Percentiles rank a stretch among this genome's conserved stretches.
Conservation (phyloP, 1,284 basidiomycete genomes). For the Calocybe gambosa region DNA sequence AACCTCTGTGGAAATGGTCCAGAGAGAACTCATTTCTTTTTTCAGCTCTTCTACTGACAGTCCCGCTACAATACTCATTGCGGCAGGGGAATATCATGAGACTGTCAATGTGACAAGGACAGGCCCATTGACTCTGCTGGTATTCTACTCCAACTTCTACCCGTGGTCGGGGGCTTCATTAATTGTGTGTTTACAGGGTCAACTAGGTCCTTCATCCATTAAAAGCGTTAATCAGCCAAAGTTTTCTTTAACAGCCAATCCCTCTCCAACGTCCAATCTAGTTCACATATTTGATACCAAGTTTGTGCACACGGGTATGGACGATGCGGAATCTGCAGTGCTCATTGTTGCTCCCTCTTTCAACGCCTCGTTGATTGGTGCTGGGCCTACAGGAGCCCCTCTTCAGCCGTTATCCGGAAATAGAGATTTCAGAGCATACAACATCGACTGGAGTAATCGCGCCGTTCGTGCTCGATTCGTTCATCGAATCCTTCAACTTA, state of each 20-base stretch:
- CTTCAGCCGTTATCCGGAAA: conserved; percentile 51
- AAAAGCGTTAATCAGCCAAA: conserved; percentile 7
- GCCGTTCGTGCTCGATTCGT: conserved; percentile 35
- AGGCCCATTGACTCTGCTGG: conserved; percentile 51
- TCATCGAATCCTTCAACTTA: neutral
- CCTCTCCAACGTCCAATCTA: conserved; percentile 39
- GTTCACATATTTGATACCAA: conserved; percentile 48
- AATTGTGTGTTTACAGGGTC: conserved; percentile 33
- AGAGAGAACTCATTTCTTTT: too few species aligned
- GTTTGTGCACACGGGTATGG: conserved; percentile 36
- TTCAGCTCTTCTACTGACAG: conserved; percentile 32
- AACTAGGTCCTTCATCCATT: conserved; percentile 33
- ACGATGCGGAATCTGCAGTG: conserved; percentile 50
- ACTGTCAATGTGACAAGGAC: conserved; percentile 49
- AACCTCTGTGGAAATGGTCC: too few species aligned
- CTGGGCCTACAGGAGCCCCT: conserved; percentile 50
- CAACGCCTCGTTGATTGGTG: conserved; percentile 47
- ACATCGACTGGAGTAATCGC: conserved; percentile 62
- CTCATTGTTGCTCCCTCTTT: conserved; percentile 46
- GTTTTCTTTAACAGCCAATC: conserved; percentile 25
- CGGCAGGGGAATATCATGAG: conserved; percentile 57
- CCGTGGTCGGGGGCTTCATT: neutral
- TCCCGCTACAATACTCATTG: conserved; percentile 47
- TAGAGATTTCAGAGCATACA: conserved; percentile 57
- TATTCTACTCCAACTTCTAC: conserved; percentile 17